Evolutionary conservation across 805 yeast genomes (phyloP), one percentile per base, ranked within the genome.

Genomic region (Candida golubevii): DNA sequence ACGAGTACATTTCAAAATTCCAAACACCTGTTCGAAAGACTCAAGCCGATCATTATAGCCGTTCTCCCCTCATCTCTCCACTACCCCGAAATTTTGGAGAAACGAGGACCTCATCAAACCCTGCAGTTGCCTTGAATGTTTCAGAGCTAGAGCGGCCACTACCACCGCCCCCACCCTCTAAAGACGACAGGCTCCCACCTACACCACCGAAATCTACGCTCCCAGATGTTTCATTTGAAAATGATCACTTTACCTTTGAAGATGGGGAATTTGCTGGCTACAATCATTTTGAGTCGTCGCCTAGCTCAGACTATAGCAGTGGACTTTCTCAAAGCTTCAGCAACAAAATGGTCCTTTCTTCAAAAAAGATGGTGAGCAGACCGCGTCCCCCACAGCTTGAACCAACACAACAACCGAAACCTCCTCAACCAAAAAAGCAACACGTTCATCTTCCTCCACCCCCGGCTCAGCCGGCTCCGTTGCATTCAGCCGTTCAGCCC

Each of bases 1-100:
- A 64, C 3, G 69, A 64, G 26, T 70, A 69, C 44, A 42, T 66
- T 15, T 42, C 50, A 5, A 57, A 55, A 15, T 65, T 66, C 48
- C 36, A 45, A 49, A 54, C n/a, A 38, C 51, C 38, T 48, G 55
- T 45, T 46, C 51, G 8, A 9, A 30, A n/a, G 8, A 12, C n/a
- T 10, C 36, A 13, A 13, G 27, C 31, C 10, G 46, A 38, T 9
- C 41, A 42, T 38, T 38, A 29, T 10, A 33, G 42, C 28, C 30
- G 41, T 12, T 52, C 53, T 2, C 53, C 55, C 32, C 47, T 38
- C 31, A 42, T 15, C 42, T 30, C 33, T 8, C 46, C 46, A 13
- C 23, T 38, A 12, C 42, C 46, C 4, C 33, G 28, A 18, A 33
- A 26, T 13, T 35, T 35, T 8, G 26, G 28, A 11, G n/a, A 26